phyloP scores from a whole-genome alignment of 164 flowering plant genomes.

The Liriodendron chinense region DNA sequence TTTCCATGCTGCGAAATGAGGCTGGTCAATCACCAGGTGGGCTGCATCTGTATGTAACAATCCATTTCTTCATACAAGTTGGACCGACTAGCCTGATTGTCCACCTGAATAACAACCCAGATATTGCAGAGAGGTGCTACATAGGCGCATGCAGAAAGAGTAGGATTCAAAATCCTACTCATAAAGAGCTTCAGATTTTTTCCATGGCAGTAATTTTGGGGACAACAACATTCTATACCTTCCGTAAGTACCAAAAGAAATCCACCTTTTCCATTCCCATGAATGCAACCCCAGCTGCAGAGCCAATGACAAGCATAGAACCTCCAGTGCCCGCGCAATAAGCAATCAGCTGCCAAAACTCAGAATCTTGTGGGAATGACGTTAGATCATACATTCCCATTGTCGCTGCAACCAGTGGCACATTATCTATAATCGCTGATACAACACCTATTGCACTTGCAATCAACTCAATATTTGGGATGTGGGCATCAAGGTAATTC shows the following conservation, averaged over 20 bases:
- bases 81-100: neutral
- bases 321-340: constrained; percentile 98
- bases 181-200: too few species aligned
- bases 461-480: constrained; percentile 70
- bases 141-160: neutral
- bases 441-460: constrained; percentile 92
- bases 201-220: neutral
- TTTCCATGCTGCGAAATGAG: neutral
- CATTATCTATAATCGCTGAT: constrained; percentile 94
- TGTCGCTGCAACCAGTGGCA: constrained; percentile 93
- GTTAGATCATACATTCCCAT: constrained; percentile 97
- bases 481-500: constrained; percentile 85
- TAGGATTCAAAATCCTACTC: neutral
- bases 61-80: too few species aligned
- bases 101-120: neutral
- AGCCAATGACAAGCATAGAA: constrained; percentile 91
- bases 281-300: constrained; percentile 99
- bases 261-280: constrained; percentile 99
- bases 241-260: constrained; percentile 94
- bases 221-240: constrained; percentile 43
- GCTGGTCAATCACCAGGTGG: neutral
- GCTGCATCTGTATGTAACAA: neutral
- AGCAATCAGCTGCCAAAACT: constrained; percentile 94
- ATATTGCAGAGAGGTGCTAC: neutral
- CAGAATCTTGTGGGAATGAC: constrained; percentile 79